These are phyloP conservation scores for Thielaviopsis punctulata DNA, from an alignment of 2,329 filamentous ascomycete genomes.

Conservation along the genomic window DNA sequence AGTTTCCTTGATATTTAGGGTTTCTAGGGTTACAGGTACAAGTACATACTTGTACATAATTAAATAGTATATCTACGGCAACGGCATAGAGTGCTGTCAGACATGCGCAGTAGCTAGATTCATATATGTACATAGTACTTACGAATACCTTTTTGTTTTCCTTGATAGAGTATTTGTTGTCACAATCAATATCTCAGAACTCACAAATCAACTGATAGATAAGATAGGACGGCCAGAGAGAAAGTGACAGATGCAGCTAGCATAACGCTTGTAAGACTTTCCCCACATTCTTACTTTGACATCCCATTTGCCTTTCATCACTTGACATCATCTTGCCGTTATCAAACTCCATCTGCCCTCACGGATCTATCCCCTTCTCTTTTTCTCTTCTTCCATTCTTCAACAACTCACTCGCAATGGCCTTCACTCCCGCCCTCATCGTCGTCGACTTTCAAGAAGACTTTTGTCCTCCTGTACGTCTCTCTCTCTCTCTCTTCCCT, in stretches of 20 bases:
- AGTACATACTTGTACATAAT: no score
- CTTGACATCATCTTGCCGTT: not conserved
- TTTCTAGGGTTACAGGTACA: not conserved
- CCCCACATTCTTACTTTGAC: not conserved
- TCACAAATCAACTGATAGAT: no score
- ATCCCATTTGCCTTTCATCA: not conserved
- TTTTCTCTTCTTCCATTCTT: not conserved
- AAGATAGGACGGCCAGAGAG: no score
- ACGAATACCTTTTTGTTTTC: no score
- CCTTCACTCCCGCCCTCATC: constrained; percentile 37
- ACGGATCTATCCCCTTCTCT: not conserved
- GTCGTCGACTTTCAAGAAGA: constrained; percentile 88
- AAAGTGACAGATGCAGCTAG: not conserved
- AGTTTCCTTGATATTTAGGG: no score
- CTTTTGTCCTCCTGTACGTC: constrained; percentile 72
- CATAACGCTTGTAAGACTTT: no score
- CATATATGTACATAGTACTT: no score
- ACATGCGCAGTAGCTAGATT: no score
- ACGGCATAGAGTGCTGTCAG: no score
- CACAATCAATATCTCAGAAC: no score
- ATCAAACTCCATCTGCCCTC: not conserved
- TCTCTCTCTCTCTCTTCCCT: not conserved
- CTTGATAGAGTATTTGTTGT: no score
- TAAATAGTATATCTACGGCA: not conserved
- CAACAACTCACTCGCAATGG: constrained; percentile 10